A percentile compares a stretch with the other conserved stretches of the same genome.
These are phyloP conservation scores for Coccinonectria pachysandricola DNA, from an alignment of 2,329 filamentous ascomycete genomes.

Conservation along the genomic window DNA sequence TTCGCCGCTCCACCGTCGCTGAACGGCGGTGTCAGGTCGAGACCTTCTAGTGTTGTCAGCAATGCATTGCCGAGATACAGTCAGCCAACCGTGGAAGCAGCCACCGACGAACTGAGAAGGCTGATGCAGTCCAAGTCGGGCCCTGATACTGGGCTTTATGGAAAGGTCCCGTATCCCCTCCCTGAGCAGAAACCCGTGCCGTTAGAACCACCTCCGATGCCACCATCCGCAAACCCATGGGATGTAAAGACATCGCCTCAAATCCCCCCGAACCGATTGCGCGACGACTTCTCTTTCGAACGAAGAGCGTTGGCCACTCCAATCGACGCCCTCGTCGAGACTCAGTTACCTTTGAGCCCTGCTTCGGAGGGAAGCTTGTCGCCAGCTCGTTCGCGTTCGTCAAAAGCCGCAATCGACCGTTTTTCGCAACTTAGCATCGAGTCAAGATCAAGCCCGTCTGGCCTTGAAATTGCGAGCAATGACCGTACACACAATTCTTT, in stretches of 20 bases:
- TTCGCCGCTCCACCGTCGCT: constrained; percentile 4
- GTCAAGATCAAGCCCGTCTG: constrained; percentile 12
- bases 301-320: constrained; percentile 16
- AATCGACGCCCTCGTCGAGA: constrained; percentile 13
- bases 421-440: constrained; percentile 15
- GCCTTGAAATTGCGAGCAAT: constrained; percentile 9
- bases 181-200: constrained; percentile 9
- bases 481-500: constrained; percentile 17
- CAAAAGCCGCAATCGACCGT: constrained; percentile 11
- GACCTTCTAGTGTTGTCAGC: too few species aligned
- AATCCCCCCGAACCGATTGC: constrained; percentile 10
- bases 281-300: constrained; percentile 15
- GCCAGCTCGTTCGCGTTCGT: constrained; percentile 8
- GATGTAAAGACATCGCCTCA: constrained; percentile 21
- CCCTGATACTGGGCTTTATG: constrained; percentile 16
- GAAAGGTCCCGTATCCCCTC: constrained; percentile 5
- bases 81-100: constrained; percentile 16
- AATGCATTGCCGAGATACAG: too few species aligned
- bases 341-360: constrained; percentile 15
- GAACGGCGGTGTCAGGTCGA: neutral
- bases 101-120: constrained; percentile 19
- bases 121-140: constrained; percentile 19
- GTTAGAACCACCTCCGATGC: constrained; percentile 19
- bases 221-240: constrained; percentile 35
- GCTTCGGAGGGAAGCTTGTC: constrained; percentile 6